These are phyloP conservation scores for Phycomyces nitens DNA, from an alignment of 192 early-diverging fungal genomes.

Conservation along the genomic window DNA sequence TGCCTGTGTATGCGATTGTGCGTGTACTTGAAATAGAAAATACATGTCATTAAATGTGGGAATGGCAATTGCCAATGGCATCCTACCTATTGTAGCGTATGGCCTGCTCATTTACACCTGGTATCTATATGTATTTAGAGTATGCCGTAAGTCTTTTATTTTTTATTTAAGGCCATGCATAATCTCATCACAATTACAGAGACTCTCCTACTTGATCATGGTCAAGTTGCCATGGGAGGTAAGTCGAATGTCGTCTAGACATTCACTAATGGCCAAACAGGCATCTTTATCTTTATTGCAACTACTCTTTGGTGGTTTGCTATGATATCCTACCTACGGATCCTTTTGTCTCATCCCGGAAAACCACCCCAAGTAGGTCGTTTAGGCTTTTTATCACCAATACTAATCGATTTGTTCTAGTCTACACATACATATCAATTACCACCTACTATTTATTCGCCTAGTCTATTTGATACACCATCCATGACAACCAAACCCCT, in stretches of 20 bases:
- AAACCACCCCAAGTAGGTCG: constrained; percentile 10
- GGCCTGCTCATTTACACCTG: constrained; percentile 22
- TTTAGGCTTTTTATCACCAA: background rate
- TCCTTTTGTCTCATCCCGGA: constrained; percentile 11
- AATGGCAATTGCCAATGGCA: background rate
- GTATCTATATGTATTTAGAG: constrained; percentile 22
- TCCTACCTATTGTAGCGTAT: constrained; percentile 19
- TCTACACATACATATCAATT: constrained; percentile 3
- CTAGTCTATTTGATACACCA: constrained; percentile 1
- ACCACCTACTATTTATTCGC: constrained; percentile 1
- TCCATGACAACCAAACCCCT: constrained; percentile 3
- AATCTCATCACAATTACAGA: background rate
- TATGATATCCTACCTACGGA: constrained; percentile 6
- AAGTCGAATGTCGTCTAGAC: background rate
- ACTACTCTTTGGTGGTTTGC: constrained; percentile 7
- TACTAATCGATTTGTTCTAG: background rate
- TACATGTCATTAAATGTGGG: background rate
- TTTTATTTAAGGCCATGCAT: background rate
- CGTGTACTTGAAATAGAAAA: background rate
- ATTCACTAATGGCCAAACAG: background rate
- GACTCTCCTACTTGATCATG: background rate
- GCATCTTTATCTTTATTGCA: constrained; percentile 7
- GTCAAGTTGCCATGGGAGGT: background rate
- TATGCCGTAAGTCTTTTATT: constrained; percentile 14
- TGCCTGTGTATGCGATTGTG: no score